phyloP scores from a whole-genome alignment of 2,329 filamentous ascomycete species.

The Aspergillus sojae region DNA sequence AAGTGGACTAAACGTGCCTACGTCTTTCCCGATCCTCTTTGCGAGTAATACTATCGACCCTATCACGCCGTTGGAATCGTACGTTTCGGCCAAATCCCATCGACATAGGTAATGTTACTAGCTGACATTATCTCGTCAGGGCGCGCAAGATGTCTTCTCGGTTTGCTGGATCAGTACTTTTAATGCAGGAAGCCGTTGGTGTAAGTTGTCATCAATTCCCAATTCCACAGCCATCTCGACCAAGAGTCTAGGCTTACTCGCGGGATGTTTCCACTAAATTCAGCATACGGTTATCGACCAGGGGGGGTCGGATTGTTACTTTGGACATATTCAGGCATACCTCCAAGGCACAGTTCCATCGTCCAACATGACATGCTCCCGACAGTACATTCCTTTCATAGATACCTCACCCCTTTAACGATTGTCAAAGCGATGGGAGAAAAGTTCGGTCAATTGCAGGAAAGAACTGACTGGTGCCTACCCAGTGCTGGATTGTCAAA shows the following conservation, averaged over 20 bases:
- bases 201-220: slow-evolving; percentile 17
- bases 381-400: slow-evolving; percentile 14
- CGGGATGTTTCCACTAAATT: slow-evolving; percentile 6
- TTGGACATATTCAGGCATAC: slow-evolving; percentile 42
- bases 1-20: slow-evolving; percentile 9
- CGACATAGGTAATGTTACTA: neutral
- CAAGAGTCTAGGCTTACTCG: slow-evolving; percentile 11
- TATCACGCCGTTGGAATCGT: slow-evolving; percentile 53
- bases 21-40: slow-evolving; percentile 56
- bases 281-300: slow-evolving; percentile 44
- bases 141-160: slow-evolving; percentile 17
- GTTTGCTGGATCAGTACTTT: slow-evolving; percentile 17
- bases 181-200: slow-evolving; percentile 21
- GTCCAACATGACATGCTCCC: slow-evolving; percentile 36
- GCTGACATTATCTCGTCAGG: slow-evolving; percentile 11
- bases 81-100: slow-evolving; percentile 1
- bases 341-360: slow-evolving; percentile 36
- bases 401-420: neutral
- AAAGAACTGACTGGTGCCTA: neutral
- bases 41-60: slow-evolving; percentile 59
- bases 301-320: slow-evolving; percentile 39
- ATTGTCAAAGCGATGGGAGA: neutral
- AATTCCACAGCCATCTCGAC: slow-evolving; percentile 6
- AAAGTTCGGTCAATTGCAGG: neutral
- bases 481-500: neutral